A percentile compares a stretch with the other conserved stretches of the same genome.
Evolutionary conservation across 192 early-diverging fungal species (phyloP).

Genomic region (Piromyces sp.): DNA sequence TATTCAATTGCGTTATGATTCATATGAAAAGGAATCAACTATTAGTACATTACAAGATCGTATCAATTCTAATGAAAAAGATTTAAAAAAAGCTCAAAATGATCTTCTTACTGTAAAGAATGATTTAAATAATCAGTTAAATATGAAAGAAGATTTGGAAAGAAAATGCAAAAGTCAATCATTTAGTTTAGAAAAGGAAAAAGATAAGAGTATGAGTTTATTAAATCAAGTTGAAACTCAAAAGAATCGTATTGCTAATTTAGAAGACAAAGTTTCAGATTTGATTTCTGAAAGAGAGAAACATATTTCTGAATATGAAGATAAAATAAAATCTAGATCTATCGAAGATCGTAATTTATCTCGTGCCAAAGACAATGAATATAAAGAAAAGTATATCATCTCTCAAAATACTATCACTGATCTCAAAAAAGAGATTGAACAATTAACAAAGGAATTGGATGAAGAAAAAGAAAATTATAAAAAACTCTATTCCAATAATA

Average conservation of each 20-base stretch:
- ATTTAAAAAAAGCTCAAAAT: background rate
- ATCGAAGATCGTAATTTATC: too few relatives aligned
- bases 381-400: background rate
- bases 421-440: background rate
- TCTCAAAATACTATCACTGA: background rate
- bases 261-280: background rate
- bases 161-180: background rate
- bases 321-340: background rate
- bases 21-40: background rate
- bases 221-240: background rate
- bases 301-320: background rate
- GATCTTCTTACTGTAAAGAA: background rate
- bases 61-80: background rate
- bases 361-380: background rate
- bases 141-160: background rate
- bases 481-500: background rate
- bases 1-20: background rate
- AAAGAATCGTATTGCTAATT: background rate
- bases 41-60: background rate
- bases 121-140: background rate
- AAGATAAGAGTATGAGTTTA: background rate
- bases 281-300: background rate
- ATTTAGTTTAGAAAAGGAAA: background rate
- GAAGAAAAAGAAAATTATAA: background rate
- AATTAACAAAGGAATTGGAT: background rate